A percentile compares a stretch with the other conserved stretches of the same genome.
These are phyloP conservation scores for Fusarium siculi DNA, from an alignment of 2,329 filamentous ascomycete species.

Conservation along the genomic window DNA sequence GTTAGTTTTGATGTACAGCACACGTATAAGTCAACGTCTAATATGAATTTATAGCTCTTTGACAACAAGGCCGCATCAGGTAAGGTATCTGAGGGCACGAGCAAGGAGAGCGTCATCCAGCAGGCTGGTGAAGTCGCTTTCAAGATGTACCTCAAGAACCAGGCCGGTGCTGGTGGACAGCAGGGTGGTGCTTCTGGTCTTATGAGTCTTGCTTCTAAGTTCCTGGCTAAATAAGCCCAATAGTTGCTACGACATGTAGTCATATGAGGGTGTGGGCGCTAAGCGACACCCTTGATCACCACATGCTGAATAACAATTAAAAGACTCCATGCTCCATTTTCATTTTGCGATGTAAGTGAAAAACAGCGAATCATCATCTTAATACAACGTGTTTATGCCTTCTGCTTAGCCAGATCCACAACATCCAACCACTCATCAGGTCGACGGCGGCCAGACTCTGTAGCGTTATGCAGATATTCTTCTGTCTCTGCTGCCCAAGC, in stretches of 20 bases:
- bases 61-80: constrained; percentile 67
- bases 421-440: constrained; percentile 70
- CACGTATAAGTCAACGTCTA: neutral
- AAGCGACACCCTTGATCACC: neutral
- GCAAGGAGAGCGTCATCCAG: constrained; percentile 83
- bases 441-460: constrained; percentile 60
- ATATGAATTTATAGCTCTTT: constrained; percentile 62
- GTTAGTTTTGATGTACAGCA: constrained; percentile 50
- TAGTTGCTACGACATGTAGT: neutral
- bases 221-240: constrained; percentile 45
- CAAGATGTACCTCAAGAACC: constrained; percentile 89
- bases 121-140: constrained; percentile 86
- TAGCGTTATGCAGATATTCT: constrained; percentile 61
- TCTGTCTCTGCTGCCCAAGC: constrained; percentile 69
- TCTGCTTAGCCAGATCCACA: constrained; percentile 47
- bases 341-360: neutral
- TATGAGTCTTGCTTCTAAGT: constrained; percentile 60
- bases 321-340: neutral
- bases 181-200: constrained; percentile 53
- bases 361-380: neutral
- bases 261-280: neutral
- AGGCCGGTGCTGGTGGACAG: constrained; percentile 56
- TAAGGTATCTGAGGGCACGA: constrained; percentile 66
- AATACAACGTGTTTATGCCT: neutral
- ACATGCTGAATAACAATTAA: neutral